Conservation (phyloP, 768 basidiomycete genomes). For the Macrolepiota albuminosa region DNA sequence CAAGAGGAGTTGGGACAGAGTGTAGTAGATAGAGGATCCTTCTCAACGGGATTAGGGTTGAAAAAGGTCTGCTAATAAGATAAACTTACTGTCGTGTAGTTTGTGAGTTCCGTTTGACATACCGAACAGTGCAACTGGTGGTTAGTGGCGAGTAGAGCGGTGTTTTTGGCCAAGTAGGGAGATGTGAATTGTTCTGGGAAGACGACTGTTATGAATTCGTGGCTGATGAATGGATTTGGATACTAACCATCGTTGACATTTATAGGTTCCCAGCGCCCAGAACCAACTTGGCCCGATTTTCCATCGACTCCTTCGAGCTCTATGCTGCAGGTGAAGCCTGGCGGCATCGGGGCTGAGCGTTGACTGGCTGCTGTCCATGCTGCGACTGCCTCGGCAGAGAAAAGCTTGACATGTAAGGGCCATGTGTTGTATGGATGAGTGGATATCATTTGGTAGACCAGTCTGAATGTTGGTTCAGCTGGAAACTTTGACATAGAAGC, state of each 20-base stretch:
- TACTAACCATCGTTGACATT: conserved; percentile 51
- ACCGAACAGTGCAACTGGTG: conserved; percentile 37
- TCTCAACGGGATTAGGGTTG: conserved; percentile 2
- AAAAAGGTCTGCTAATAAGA: neutral
- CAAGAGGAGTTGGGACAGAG: conserved; percentile 53
- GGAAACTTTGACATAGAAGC: neutral
- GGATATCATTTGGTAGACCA: conserved; percentile 59
- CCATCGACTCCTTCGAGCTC: conserved; percentile 74
- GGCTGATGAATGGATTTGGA: neutral
- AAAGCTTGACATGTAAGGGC: conserved; percentile 74
- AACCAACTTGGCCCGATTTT: conserved; percentile 47
- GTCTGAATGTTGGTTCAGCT: conserved; percentile 27
- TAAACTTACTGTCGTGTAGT: conserved; percentile 37
- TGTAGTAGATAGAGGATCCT: conserved; percentile 48
- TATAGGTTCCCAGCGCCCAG: conserved; percentile 53
- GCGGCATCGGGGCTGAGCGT: conserved; percentile 35
- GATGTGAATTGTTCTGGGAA: conserved; percentile 43
- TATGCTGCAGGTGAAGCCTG: conserved; percentile 42
- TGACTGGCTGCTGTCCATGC: conserved; percentile 41
- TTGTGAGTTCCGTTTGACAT: conserved; percentile 36
- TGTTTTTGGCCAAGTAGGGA: conserved; percentile 44
- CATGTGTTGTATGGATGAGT: conserved; percentile 64
- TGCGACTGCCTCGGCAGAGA: conserved; percentile 56
- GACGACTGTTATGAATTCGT: neutral
- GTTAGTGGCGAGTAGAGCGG: conserved; percentile 32